phyloP scores from a whole-genome alignment of 1,284 basidiomycete genomes.

The Leccinum solheimii region DNA sequence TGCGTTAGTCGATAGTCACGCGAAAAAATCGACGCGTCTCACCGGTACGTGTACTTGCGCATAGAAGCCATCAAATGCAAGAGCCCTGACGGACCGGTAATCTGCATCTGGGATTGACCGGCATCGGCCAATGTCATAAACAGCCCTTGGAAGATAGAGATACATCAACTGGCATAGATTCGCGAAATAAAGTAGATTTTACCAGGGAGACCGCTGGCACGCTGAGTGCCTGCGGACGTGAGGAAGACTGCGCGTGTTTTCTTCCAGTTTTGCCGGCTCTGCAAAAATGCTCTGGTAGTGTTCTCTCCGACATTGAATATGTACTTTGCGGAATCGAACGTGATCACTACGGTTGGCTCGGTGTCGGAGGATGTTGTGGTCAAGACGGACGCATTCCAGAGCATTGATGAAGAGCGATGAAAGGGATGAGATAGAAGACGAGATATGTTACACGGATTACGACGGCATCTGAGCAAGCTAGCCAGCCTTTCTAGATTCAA shows the following conservation, averaged over 20 bases:
- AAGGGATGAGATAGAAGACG: slow-evolving; percentile 19
- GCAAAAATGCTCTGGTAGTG: slow-evolving; percentile 69
- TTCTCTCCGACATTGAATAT: slow-evolving; percentile 88
- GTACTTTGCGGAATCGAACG: slow-evolving; percentile 79
- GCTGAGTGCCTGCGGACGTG: slow-evolving; percentile 61
- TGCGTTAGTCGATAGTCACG: background rate
- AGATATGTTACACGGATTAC: slow-evolving; percentile 29
- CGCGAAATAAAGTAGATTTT: slow-evolving; percentile 17
- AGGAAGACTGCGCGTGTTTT: slow-evolving; percentile 74
- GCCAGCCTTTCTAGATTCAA: slow-evolving; percentile 24
- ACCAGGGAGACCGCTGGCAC: slow-evolving; percentile 73
- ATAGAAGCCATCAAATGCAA: slow-evolving; percentile 72
- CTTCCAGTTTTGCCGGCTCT: slow-evolving; percentile 64
- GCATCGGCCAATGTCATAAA: slow-evolving; percentile 84
- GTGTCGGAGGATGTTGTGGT: slow-evolving; percentile 69
- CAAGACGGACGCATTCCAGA: slow-evolving; percentile 62
- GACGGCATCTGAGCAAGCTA: slow-evolving; percentile 30
- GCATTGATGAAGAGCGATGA: slow-evolving; percentile 39
- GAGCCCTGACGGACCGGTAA: slow-evolving; percentile 75
- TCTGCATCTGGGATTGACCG: slow-evolving; percentile 53
- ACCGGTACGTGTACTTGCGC: slow-evolving; percentile 66
- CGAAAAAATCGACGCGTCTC: slow-evolving; percentile 19
- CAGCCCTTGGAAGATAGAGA: slow-evolving; percentile 49
- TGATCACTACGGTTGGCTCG: slow-evolving; percentile 72
- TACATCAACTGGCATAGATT: background rate